A percentile compares a stretch with the other conserved stretches of the same genome.
These are phyloP conservation scores for Pseudogymnoascus sp. DNA, from an alignment of 2,329 filamentous ascomycete species.

Conservation along the genomic window DNA sequence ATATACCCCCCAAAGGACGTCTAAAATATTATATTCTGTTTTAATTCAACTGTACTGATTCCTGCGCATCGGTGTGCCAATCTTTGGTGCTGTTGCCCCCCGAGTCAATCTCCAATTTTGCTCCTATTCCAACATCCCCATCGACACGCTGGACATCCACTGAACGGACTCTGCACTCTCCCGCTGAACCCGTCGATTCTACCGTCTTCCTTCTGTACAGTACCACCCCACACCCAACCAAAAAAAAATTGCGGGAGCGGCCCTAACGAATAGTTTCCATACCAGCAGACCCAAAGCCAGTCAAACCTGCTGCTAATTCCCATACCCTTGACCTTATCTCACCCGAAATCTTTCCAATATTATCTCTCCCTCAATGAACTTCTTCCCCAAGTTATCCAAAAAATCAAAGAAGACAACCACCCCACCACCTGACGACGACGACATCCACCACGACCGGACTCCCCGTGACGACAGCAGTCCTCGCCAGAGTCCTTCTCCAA, in stretches of 20 bases:
- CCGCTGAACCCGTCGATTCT: slow-evolving; percentile 9
- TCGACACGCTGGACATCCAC: slow-evolving; percentile 1
- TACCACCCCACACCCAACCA: slow-evolving; percentile 8
- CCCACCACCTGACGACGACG: slow-evolving; percentile 22
- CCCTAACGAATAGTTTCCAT: slow-evolving; percentile 10
- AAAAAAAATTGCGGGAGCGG: slow-evolving; percentile 10
- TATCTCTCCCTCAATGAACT: slow-evolving; percentile 24
- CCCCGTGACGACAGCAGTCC: slow-evolving; percentile 9
- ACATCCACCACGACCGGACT: slow-evolving; percentile 10
- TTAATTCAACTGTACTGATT: not conserved
- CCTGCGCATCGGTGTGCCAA: not conserved
- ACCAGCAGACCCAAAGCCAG: not conserved
- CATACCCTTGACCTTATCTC: slow-evolving; percentile 7
- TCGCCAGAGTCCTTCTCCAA: slow-evolving; percentile 24
- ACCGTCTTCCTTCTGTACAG: slow-evolving; percentile 8
- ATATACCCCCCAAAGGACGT: not conserved
- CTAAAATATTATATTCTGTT: not conserved
- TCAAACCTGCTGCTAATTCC: slow-evolving; percentile 3
- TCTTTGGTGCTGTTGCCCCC: not conserved
- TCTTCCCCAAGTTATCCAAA: slow-evolving; percentile 30
- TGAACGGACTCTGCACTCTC: slow-evolving; percentile 5
- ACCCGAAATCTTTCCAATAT: slow-evolving; percentile 9
- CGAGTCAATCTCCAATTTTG: not conserved
- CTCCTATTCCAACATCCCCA: slow-evolving; percentile 4
- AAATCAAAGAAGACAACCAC: slow-evolving; percentile 27